Conservation (phyloP, 441 rosid species). For the Metrosideros polymorpha region DNA sequence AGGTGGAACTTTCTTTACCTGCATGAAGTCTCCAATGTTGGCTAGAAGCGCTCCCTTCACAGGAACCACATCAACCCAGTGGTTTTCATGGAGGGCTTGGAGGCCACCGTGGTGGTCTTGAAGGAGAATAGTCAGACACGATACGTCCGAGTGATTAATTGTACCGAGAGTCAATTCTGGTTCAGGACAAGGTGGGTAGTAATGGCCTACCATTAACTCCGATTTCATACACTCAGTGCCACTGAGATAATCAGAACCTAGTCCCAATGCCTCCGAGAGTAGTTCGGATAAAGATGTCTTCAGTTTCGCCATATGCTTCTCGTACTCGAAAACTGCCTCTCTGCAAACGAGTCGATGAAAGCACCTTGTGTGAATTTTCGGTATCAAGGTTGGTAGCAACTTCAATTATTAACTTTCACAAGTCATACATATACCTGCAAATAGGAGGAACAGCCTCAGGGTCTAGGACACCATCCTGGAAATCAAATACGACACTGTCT, state of each 20-base stretch:
- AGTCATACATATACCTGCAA: conserved; percentile 27
- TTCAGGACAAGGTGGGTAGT: conserved; percentile 52
- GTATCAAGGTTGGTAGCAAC: not conserved
- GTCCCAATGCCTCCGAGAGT: conserved; percentile 41
- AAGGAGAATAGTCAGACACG: conserved; percentile 3
- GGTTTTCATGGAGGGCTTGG: conserved; percentile 6
- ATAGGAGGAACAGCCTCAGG: conserved; percentile 22
- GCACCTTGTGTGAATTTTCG: not conserved
- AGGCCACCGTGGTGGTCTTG: conserved; percentile 9
- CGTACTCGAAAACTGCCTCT: conserved; percentile 31
- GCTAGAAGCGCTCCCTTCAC: conserved; percentile 18
- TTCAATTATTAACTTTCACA: not conserved
- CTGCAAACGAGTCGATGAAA: conserved; percentile 5
- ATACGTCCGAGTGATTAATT: not conserved
- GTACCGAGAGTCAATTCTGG: conserved; percentile 31
- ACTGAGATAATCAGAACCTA: conserved; percentile 20
- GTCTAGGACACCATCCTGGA: conserved; percentile 28
- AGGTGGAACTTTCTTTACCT: conserved; percentile 15
- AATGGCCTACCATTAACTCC: conserved; percentile 29
- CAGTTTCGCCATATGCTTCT: conserved; percentile 18
- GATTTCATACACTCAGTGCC: conserved; percentile 42
- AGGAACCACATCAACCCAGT: conserved; percentile 7
- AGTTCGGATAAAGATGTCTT: conserved; percentile 21
- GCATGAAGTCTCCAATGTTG: conserved; percentile 54
- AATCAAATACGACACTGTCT: conserved; percentile 30